A percentile compares a stretch with the other conserved stretches of the same genome.
Conservation (phyloP, 2,329 filamentous ascomycete species). For the Talaromyces sp. region DNA sequence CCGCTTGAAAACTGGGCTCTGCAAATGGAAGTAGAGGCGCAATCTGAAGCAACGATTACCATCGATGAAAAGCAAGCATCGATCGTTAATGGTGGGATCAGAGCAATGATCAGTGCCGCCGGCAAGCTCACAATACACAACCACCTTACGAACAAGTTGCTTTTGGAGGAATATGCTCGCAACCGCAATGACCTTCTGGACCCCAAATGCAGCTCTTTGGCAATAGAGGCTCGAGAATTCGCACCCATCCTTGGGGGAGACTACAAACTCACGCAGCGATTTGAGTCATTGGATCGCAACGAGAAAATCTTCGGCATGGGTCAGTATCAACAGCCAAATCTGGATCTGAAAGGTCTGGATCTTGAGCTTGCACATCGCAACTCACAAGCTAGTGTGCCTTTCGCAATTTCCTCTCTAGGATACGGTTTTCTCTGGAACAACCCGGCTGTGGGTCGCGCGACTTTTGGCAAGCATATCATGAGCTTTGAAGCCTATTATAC, state of each 20-base stretch:
- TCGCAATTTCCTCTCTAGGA: slow-evolving; percentile 57
- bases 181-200: slow-evolving; percentile 52
- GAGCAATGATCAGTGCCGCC: slow-evolving; percentile 23
- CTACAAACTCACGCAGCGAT: slow-evolving; percentile 57
- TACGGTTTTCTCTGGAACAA: slow-evolving; percentile 68
- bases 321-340: slow-evolving; percentile 62
- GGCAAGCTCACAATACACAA: slow-evolving; percentile 53
- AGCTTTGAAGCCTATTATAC: slow-evolving; percentile 61
- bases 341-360: slow-evolving; percentile 62
- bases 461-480: slow-evolving; percentile 60
- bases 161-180: slow-evolving; percentile 55
- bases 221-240: slow-evolving; percentile 58
- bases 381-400: slow-evolving; percentile 64
- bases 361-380: slow-evolving; percentile 65
- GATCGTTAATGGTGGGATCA: background rate
- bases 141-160: slow-evolving; percentile 33
- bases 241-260: slow-evolving; percentile 50
- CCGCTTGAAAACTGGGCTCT: background rate
- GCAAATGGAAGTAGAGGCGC: background rate
- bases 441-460: slow-evolving; percentile 58
- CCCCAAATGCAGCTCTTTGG: slow-evolving; percentile 57
- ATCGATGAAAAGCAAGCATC: background rate
- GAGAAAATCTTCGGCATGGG: slow-evolving; percentile 67
- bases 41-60: background rate
- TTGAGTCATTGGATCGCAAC: slow-evolving; percentile 53